These are phyloP conservation scores for Silene noctiflora DNA, from an alignment of 179 eudicot species.

Conservation along the genomic window DNA sequence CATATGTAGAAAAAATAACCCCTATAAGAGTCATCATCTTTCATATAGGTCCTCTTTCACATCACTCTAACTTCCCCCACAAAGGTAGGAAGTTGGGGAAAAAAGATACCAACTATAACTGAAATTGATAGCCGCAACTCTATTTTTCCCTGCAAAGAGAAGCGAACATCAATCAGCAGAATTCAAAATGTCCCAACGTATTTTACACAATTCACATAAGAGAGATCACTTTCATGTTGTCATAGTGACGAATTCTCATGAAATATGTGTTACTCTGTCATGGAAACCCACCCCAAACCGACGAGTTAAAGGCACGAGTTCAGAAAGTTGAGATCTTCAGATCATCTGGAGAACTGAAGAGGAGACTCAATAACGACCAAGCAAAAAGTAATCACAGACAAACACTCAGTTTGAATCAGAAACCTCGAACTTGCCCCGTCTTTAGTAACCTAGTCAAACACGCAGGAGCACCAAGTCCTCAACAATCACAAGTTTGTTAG, in stretches of 20 bases:
- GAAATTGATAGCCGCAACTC: not conserved
- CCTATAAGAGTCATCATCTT: not conserved
- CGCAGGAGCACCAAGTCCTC: not conserved
- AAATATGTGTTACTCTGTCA: not conserved
- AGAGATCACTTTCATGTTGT: not conserved
- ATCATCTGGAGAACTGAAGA: not conserved
- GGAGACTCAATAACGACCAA: not conserved
- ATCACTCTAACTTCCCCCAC: not conserved
- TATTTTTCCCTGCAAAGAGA: slow-evolving; percentile 36
- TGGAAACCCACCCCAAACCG: not conserved
- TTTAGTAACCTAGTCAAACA: not conserved
- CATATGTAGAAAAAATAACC: not conserved
- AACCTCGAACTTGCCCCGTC: not conserved
- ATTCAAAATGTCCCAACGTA: not conserved
- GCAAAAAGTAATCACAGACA: not conserved
- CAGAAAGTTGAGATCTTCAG: not conserved
- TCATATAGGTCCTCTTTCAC: not conserved
- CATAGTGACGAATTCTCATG: not conserved
- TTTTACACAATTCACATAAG: not conserved
- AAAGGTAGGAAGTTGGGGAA: not conserved
- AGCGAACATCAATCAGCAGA: not conserved
- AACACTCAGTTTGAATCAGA: not conserved
- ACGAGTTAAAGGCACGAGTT: not conserved
- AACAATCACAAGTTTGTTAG: not conserved
- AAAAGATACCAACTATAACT: not conserved